A percentile compares a stretch with the other conserved stretches of the same genome.
Evolutionary conservation across 2,329 filamentous ascomycete genomes (phyloP).

Genomic region (Sporothrix phasma): DNA sequence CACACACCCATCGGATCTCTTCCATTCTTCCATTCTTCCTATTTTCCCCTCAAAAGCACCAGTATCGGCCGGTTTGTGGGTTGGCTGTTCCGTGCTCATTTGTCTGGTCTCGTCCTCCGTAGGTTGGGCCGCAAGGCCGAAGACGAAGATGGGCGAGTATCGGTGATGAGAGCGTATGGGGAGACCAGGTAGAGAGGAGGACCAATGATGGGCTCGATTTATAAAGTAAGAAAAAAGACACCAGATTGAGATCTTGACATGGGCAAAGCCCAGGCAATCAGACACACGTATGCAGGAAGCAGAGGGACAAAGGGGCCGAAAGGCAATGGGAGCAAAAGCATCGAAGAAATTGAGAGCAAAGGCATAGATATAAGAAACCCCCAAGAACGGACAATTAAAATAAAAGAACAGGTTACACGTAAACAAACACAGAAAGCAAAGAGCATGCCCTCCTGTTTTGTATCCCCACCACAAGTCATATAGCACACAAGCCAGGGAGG

Average conservation of each 20-base stretch:
- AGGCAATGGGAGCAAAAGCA: not conserved
- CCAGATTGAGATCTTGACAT: not conserved
- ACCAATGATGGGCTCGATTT: not conserved
- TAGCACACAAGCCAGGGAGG: not conserved
- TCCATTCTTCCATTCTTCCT: too few relatives aligned
- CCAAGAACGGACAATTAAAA: not conserved
- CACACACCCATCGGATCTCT: too few relatives aligned
- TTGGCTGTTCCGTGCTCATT: too few relatives aligned
- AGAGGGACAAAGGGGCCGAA: not conserved
- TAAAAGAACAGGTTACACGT: slow-evolving; percentile 11
- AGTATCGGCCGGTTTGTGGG: too few relatives aligned
- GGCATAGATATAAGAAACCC: slow-evolving; percentile 2
- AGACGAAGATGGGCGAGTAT: not conserved
- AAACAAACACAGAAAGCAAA: slow-evolving; percentile 4
- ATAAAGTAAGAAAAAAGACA: not conserved
- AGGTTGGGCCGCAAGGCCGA: too few relatives aligned
- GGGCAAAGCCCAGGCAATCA: not conserved
- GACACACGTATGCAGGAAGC: not conserved
- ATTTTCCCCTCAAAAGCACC: too few relatives aligned
- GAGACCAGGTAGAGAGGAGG: not conserved
- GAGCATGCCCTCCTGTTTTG: slow-evolving; percentile 3
- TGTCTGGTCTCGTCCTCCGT: too few relatives aligned
- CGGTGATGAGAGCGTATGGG: not conserved
- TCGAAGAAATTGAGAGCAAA: not conserved
- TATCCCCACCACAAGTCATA: not conserved